Evolutionary conservation across 192 early-diverging fungal genomes (phyloP).

Genomic region (Coemansia sp.): DNA sequence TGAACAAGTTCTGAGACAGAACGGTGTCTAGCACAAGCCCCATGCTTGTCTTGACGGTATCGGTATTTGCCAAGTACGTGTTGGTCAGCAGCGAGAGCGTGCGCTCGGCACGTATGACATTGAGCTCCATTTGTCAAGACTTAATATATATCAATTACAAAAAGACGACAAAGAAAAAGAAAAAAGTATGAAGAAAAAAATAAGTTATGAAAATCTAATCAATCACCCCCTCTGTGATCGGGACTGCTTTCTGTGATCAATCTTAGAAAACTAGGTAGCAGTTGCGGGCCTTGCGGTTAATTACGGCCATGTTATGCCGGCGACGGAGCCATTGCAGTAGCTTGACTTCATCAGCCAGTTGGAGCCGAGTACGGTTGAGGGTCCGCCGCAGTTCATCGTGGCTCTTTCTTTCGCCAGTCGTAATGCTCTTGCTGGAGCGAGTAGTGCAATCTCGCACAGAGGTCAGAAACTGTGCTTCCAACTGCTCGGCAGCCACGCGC

Average conservation of each 20-base stretch:
- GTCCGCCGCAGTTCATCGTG: constrained; percentile 35
- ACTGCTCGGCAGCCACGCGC: constrained; percentile 11
- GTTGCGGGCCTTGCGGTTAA: constrained; percentile 30
- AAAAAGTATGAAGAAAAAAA: not conserved
- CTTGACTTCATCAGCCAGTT: constrained; percentile 48
- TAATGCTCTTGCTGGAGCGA: constrained; percentile 31
- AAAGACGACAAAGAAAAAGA: constrained; percentile 2
- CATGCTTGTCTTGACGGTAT: constrained; percentile 31
- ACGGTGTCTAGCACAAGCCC: constrained; percentile 37
- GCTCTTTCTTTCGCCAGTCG: constrained; percentile 23
- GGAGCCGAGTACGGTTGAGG: constrained; percentile 32
- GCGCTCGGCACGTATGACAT: constrained; percentile 46
- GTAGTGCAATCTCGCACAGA: constrained; percentile 46
- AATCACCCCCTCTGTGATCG: constrained; percentile 2
- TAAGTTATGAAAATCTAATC: constrained; percentile 1
- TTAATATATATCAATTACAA: constrained; percentile 5
- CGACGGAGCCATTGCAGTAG: constrained; percentile 49
- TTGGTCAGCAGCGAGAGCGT: constrained; percentile 42
- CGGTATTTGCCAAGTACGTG: constrained; percentile 45
- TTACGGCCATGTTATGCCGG: constrained; percentile 44
- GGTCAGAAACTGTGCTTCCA: constrained; percentile 37
- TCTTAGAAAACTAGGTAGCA: constrained; percentile 33
- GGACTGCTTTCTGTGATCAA: not conserved
- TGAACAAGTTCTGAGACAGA: constrained; percentile 44
- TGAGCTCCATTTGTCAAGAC: constrained; percentile 30